Conservation (phyloP, 1,284 basidiomycete genomes). For the Grifola frondosa region DNA sequence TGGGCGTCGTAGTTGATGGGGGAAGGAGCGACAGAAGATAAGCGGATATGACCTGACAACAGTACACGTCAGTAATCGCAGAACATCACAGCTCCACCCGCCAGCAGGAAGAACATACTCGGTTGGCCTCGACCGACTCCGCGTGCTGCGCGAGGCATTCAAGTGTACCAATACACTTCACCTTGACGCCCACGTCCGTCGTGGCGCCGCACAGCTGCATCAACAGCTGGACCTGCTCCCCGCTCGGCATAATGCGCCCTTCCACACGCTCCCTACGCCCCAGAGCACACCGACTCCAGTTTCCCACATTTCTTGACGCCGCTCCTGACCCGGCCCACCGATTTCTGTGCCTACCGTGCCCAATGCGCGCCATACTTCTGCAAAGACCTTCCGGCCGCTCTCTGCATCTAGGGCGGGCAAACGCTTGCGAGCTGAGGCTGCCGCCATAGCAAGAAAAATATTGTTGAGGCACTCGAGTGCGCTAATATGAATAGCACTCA, state of each 20-base stretch:
- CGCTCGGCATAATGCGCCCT: conserved; percentile 53
- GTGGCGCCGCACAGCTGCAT: conserved; percentile 64
- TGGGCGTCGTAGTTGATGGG: conserved; percentile 40
- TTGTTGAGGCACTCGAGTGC: conserved; percentile 92
- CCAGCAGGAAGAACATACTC: conserved; percentile 47
- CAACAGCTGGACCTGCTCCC: conserved; percentile 64
- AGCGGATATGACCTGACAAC: conserved; percentile 59
- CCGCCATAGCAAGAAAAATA: conserved; percentile 74
- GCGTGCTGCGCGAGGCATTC: conserved; percentile 77
- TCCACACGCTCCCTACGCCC: conserved; percentile 71
- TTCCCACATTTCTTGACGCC: conserved; percentile 69
- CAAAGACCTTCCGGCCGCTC: conserved; percentile 58
- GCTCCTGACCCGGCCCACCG: conserved; percentile 57
- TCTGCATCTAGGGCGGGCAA: conserved; percentile 46
- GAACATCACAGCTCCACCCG: too few relatives aligned
- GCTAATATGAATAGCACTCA: conserved; percentile 78
- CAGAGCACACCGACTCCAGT: conserved; percentile 77
- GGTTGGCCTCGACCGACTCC: conserved; percentile 66
- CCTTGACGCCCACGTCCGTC: conserved; percentile 54
- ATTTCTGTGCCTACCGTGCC: conserved; percentile 59
- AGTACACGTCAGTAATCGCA: conserved; percentile 9
- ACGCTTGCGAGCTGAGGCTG: conserved; percentile 31
- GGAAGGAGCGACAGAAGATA: conserved; percentile 66
- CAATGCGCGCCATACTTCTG: conserved; percentile 56
- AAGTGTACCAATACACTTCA: conserved; percentile 80